Evolutionary conservation across 2,329 filamentous ascomycete genomes (phyloP), one percentile per base, ranked within the genome.

Genomic region (Chaetoscypha palmicola): DNA sequence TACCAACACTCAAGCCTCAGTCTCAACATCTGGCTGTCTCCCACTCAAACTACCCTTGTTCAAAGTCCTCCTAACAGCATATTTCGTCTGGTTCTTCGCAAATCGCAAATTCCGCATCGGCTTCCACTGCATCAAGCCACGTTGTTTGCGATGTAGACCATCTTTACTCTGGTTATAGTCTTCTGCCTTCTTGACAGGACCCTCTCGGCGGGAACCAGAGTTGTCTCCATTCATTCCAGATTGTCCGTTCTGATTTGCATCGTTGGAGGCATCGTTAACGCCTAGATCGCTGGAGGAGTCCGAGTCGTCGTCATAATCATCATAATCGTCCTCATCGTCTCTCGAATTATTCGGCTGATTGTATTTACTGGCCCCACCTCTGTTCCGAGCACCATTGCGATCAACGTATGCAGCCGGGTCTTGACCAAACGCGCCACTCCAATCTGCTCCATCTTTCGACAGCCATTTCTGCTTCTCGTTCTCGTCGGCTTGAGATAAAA

Each of bases 111-210:
- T 95, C 31, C 91, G 74, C 62, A 90, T 85, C 0, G 91, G 90
- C 59, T 81, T 86, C 89, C 90, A 97, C 64, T 97, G 91, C 87
- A 96, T 94, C 60, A 95, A 58, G 0, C 91, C 91, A 9, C 90
- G 75, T 55, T 96, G 89, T 66, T 90, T 88, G 1, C 90, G 77
- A 62, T 90, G 83, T 61, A 96, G 72, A 35, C 85, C 80, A 50
- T 83, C 79, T 60, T 82, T 87, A 50, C 79, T 74, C 45, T 72
- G 71, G 56, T 79, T 80, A 61, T 83, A 79, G 17, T 82, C 74
- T 60, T 80, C 80, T 59, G 74, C 71, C 53, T 73, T 68, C 53
- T 70, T 70, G 47, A 78, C 64, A 0, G 77, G 77, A 12, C 40
- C 41, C 12, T 37, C 30, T 8, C 24, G 41, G 30, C 35, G 35